Percentiles rank a stretch among this genome's conserved stretches.
phyloP scores from a whole-genome alignment of 148 eudicot species.

The Fagopyrum esculentum region DNA sequence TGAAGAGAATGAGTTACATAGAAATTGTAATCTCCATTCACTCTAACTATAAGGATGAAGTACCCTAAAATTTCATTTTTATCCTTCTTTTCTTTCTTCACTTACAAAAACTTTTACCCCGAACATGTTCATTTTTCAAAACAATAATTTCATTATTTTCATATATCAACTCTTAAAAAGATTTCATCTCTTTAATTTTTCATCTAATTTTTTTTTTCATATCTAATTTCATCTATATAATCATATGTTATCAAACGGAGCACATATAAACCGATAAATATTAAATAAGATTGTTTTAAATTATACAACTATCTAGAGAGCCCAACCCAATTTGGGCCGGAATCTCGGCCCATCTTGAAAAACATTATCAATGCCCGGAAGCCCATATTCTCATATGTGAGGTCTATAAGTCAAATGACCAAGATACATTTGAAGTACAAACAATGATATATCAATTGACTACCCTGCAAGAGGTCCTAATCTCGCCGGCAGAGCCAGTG shows the following conservation, averaged over 20 bases:
- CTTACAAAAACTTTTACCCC: too few relatives aligned
- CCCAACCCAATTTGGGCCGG: background rate
- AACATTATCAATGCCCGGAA: background rate
- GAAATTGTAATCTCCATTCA: too few relatives aligned
- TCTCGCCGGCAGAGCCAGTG: slow-evolving; percentile 50
- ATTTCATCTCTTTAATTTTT: too few relatives aligned
- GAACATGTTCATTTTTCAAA: too few relatives aligned
- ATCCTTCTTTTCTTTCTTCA: too few relatives aligned
- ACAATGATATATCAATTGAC: slow-evolving; percentile 18
- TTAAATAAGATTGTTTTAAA: background rate
- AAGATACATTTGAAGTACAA: background rate
- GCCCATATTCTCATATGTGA: background rate
- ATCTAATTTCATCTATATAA: background rate
- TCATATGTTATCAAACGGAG: too few relatives aligned
- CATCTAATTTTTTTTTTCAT: background rate
- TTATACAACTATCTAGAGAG: background rate
- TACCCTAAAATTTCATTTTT: too few relatives aligned
- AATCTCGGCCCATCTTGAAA: background rate
- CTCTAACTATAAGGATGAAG: too few relatives aligned
- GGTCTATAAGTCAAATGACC: background rate
- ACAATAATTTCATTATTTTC: too few relatives aligned
- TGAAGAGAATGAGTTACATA: too few relatives aligned
- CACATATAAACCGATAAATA: background rate
- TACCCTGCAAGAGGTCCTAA: slow-evolving; percentile 50
- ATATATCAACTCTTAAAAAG: too few relatives aligned